Percentiles rank a stretch among this genome's conserved stretches.
Evolutionary conservation across 108 stramenopile species (phyloP).

Genomic region (Skeletonema costatum): DNA sequence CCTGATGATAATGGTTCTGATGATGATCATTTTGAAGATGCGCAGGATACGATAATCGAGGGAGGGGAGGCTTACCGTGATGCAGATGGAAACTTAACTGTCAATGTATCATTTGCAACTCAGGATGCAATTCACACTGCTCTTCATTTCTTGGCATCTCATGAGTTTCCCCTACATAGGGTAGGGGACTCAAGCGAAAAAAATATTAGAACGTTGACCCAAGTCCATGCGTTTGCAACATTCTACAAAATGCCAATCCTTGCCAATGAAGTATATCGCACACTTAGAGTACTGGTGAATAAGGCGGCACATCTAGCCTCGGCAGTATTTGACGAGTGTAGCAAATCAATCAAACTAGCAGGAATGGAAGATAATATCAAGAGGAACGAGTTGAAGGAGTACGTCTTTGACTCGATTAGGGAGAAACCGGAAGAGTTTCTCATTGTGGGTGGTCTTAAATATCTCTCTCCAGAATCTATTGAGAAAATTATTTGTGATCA

Average conservation of each 20-base stretch:
- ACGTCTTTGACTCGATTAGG: background rate
- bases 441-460: background rate
- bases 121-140: constrained; percentile 11
- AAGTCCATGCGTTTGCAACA: constrained; percentile 13
- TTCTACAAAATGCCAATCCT: constrained; percentile 11
- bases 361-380: background rate
- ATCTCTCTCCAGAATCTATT: constrained; percentile 1
- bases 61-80: background rate
- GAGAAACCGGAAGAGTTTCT: constrained; percentile 7
- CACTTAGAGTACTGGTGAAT: constrained; percentile 17
- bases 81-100: background rate
- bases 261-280: constrained; percentile 10
- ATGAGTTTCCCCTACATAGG: background rate
- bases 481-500: constrained; percentile 3
- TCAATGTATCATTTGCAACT: constrained; percentile 11
- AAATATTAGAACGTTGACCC: constrained; percentile 13
- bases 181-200: background rate
- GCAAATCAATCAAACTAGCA: background rate
- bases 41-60: background rate
- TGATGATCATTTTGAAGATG: constrained; percentile 4
- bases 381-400: constrained; percentile 1
- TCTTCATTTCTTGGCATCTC: constrained; percentile 22
- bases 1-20: background rate
- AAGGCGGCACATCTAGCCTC: constrained; percentile 1
- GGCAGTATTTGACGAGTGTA: constrained; percentile 27